These are phyloP conservation scores for barrel medic (Medicago truncatula) DNA, from an alignment of 306 rosid genomes.

Conservation along the genomic window DNA sequence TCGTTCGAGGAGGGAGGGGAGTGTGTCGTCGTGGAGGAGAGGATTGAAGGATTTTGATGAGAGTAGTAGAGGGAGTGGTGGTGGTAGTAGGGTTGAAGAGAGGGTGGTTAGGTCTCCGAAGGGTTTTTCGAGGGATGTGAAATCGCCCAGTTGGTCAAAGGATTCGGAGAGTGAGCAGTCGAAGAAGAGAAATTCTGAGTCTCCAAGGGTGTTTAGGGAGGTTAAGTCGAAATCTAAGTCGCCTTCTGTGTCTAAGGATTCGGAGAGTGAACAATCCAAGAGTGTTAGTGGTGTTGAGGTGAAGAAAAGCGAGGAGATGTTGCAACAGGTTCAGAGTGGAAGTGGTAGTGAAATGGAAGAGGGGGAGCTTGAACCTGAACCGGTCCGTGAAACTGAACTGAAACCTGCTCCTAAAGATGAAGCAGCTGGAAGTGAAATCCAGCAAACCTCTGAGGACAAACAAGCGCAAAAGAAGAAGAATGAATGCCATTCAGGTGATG, in stretches of 20 bases:
- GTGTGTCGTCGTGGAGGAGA: slow-evolving; percentile 90
- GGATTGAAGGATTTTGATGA: slow-evolving; percentile 85
- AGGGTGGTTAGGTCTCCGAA: background rate
- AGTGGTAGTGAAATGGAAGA: slow-evolving; percentile 81
- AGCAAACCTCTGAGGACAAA: slow-evolving; percentile 37
- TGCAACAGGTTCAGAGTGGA: slow-evolving; percentile 22
- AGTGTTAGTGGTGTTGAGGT: slow-evolving; percentile 81
- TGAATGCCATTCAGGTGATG: slow-evolving; percentile 43
- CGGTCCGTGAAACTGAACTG: slow-evolving; percentile 31
- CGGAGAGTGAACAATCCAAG: slow-evolving; percentile 71
- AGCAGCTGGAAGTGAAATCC: slow-evolving; percentile 35
- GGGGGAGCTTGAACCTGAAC: slow-evolving; percentile 80
- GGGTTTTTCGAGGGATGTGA: slow-evolving; percentile 21
- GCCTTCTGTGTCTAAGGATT: slow-evolving; percentile 61
- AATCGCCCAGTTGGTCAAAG: slow-evolving; percentile 84
- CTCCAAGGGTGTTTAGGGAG: slow-evolving; percentile 50
- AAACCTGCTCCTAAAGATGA: slow-evolving; percentile 40
- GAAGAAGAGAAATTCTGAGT: slow-evolving; percentile 54
- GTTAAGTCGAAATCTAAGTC: slow-evolving; percentile 59
- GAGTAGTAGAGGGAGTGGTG: slow-evolving; percentile 42
- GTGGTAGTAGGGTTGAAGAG: slow-evolving; percentile 17
- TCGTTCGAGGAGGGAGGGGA: slow-evolving; percentile 77
- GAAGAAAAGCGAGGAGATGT: slow-evolving; percentile 62
- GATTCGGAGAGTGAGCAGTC: slow-evolving; percentile 93
- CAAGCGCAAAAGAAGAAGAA: slow-evolving; percentile 47